phyloP scores from a whole-genome alignment of 345 rosid species.

The Ailanthus altissimus region DNA sequence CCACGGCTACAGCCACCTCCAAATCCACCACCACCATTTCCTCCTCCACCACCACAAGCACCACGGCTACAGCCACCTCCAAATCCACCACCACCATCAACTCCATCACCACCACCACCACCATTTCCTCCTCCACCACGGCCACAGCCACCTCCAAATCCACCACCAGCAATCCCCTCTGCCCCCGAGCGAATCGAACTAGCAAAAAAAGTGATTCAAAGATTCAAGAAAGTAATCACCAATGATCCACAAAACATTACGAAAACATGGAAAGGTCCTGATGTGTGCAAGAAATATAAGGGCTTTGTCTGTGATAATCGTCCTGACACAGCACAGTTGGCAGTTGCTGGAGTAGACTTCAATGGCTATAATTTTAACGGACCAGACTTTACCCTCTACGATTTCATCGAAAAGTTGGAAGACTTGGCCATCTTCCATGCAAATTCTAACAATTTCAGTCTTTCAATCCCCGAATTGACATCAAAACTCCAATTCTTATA shows the following conservation, averaged over 20 bases:
- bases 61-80: fast-evolving
- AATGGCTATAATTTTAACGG: conserved; percentile 38
- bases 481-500: conserved; percentile 30
- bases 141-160: fast-evolving
- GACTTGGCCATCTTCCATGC: conserved; percentile 57
- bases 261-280: conserved; percentile 22
- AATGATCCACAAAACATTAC: background rate
- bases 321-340: conserved; percentile 24
- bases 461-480: conserved; percentile 11
- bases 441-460: conserved; percentile 47
- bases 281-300: conserved; percentile 33
- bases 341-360: conserved; percentile 48
- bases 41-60: background rate
- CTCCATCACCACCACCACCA: fast-evolving
- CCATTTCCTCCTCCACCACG: background rate
- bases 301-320: conserved; percentile 39
- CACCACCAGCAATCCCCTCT: background rate
- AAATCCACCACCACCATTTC: background rate
- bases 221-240: conserved; percentile 23
- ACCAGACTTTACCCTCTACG: conserved; percentile 5
- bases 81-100: background rate
- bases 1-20: fast-evolving
- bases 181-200: background rate
- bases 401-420: conserved; percentile 30
- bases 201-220: conserved; percentile 26